Conservation (phyloP, 2,329 filamentous ascomycete genomes). For the Ploettnerulaceae sp. region DNA sequence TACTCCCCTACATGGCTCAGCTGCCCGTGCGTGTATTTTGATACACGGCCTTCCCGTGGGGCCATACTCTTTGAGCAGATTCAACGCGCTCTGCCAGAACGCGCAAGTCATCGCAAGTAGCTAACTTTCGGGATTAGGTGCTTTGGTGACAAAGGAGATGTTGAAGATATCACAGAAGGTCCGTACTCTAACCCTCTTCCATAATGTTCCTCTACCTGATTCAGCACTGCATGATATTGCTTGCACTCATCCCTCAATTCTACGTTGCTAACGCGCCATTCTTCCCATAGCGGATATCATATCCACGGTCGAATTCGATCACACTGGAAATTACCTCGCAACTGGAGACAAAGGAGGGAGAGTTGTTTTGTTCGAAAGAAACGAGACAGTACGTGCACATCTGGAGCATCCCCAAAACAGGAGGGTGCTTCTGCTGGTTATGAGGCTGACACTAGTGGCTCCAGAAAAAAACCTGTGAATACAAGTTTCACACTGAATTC, state of each 20-base stretch:
- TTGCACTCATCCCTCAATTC: too few relatives aligned
- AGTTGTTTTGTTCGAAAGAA: conserved; percentile 84
- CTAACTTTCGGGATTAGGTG: conserved; percentile 56
- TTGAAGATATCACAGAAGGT: conserved; percentile 55
- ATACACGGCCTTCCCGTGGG: background rate
- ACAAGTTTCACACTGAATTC: conserved; percentile 99
- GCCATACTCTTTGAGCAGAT: background rate
- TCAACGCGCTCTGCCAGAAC: background rate
- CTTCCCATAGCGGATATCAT: conserved; percentile 70
- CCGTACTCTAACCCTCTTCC: too few relatives aligned
- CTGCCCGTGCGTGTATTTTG: background rate
- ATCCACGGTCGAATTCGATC: conserved; percentile 85
- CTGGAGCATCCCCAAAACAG: background rate
- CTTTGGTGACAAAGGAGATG: conserved; percentile 99
- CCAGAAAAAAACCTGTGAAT: conserved; percentile 99
- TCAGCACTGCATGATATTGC: background rate
- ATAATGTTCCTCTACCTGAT: background rate
- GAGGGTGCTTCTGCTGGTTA: background rate
- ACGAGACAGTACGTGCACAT: conserved; percentile 70
- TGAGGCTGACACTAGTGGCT: conserved; percentile 33
- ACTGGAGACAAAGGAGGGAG: conserved; percentile 87
- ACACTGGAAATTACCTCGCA: conserved; percentile 83
- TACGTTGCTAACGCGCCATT: conserved; percentile 20
- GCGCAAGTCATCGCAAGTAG: conserved; percentile 2
- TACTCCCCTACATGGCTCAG: conserved; percentile 15